A percentile compares a stretch with the other conserved stretches of the same genome.
These are phyloP conservation scores for Fusarium irregulare DNA, from an alignment of 2,329 filamentous ascomycete species.

Conservation along the genomic window DNA sequence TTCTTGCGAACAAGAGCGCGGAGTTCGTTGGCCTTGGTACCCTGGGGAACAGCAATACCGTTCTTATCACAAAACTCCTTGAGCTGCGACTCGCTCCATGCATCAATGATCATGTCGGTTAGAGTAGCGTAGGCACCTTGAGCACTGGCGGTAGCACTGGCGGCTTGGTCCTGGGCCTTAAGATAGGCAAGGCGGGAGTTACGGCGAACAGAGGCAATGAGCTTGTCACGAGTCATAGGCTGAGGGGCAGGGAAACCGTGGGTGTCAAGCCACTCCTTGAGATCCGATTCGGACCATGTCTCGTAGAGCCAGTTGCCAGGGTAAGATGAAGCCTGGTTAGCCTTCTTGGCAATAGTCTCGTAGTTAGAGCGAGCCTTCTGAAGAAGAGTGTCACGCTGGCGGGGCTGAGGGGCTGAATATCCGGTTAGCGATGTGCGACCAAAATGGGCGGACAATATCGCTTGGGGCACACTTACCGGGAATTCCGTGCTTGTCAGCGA, in stretches of 20 bases:
- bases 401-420: slow-evolving; percentile 78
- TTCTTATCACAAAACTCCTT: slow-evolving; percentile 96
- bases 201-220: slow-evolving; percentile 89
- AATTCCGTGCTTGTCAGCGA: slow-evolving; percentile 88
- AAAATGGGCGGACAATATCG: too few relatives aligned
- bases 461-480: slow-evolving; percentile 62
- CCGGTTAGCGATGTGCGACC: background rate
- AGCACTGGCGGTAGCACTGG: slow-evolving; percentile 71
- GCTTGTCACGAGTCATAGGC: slow-evolving; percentile 83
- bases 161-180: slow-evolving; percentile 70
- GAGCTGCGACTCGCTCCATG: slow-evolving; percentile 88
- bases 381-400: slow-evolving; percentile 84
- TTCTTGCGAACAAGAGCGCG: slow-evolving; percentile 90
- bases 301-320: slow-evolving; percentile 96
- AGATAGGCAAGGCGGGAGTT: slow-evolving; percentile 85
- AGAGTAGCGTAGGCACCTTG: slow-evolving; percentile 78
- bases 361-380: slow-evolving; percentile 84
- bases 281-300: slow-evolving; percentile 90
- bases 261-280: slow-evolving; percentile 93
- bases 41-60: slow-evolving; percentile 85
- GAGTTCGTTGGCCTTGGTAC: slow-evolving; percentile 89
- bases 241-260: slow-evolving; percentile 89
- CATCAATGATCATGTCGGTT: slow-evolving; percentile 85
- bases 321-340: slow-evolving; percentile 82
- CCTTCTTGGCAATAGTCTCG: slow-evolving; percentile 77